Base-by-base conservation (phyloP, 2,329 filamentous ascomycete genomes). In the Xylariaceae sp. region DNA sequence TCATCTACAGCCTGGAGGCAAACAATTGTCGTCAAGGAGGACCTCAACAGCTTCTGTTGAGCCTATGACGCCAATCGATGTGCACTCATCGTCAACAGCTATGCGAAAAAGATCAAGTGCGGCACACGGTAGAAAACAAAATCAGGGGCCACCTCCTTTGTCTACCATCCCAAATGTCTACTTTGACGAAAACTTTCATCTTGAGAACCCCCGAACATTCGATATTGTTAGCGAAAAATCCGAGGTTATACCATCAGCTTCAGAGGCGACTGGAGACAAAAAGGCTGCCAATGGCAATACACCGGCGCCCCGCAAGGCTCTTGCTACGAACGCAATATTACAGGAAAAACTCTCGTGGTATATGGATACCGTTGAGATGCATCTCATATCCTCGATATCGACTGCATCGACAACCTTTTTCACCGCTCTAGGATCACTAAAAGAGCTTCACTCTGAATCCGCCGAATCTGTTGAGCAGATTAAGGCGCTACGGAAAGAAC, bases 311-410 rank as follows among this genome's bases (percentile, higher is more conserved):
- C 83, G 92, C 57, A 97, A 96, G 69, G 88, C 89, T 1, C 76
- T 99, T 31, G 92, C 92, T 6, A 96, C 91, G 0, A 99, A 99
- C 72, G 94, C 94, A 0, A 99, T 99, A 55, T 72, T 99, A 37
- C 94, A 99, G 69, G 94, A 99, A 72, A 99, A 99, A 72, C 77
- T 99, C 9, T 97, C 94, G 0, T 99, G 94, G 94, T 99, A 99
- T 70, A 96, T 99, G 91, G 94, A 99, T 69, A 99, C 94, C 0
- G 91, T 99, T 27, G 94, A 99, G 69, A 90, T 99, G 52, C 94
- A 99, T 69, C 77, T 99, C 6, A 96, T 99, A 64, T 90, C 89
- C 34, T 96, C 91, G 0, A 99, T 99, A 59, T 97, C 92, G 2
- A 91, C 89, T 0, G 94, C 94, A 1, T 97, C 94, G 0, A 91